Evolutionary conservation across 345 rosid species (phyloP), one percentile per base, ranked within the genome.

Genomic region (Citrus mangshanensis): DNA sequence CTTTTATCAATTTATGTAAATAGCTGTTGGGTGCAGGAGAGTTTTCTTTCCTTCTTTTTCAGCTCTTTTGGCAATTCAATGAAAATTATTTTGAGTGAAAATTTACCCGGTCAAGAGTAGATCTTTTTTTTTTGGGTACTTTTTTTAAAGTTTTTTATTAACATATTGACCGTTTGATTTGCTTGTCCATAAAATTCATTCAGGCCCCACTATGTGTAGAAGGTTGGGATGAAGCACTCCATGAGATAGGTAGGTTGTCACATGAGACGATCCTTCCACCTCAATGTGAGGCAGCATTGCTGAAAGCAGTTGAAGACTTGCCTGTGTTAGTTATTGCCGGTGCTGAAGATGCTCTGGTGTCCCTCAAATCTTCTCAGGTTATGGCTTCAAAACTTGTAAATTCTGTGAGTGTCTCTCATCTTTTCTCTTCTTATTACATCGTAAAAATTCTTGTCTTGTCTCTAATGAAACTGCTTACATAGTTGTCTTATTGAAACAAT

Each of bases 171-270:
- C 1, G 4, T 34, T 9, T 65, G 24, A 58, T 22, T 25, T 37
- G 63, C 10, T 51, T 66, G 24, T 68, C 42, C 22, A 10, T 25
- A 55, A 67, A 71, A 71, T 61, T 65, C 59, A 80, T 77, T 73
- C 83, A 95, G 98, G 95, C 93, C 8, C 99, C 98, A 3, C 84
- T 95, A 46, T 89, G 89, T 62, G 87, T 90, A 21, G 96, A 92
- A 86, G 97, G 99, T 76, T 95, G 99, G 99, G 98, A 95, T 68
- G 97, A 95, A 85, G 98, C 98, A 58, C 92, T 95, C 69, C 96
- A 92, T 68, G 99, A 95, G 87, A 89, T 95, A 42, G 93, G 99
- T 49, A 89, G 90, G 87, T 87, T 93, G 79, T 95, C 99, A 22
- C 79, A 89, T 21, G 98, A 95, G 87, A 90, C 91, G 12, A 87